Evolutionary conservation across 768 basidiomycete species (phyloP).

Genomic region (Mycena amicta): DNA sequence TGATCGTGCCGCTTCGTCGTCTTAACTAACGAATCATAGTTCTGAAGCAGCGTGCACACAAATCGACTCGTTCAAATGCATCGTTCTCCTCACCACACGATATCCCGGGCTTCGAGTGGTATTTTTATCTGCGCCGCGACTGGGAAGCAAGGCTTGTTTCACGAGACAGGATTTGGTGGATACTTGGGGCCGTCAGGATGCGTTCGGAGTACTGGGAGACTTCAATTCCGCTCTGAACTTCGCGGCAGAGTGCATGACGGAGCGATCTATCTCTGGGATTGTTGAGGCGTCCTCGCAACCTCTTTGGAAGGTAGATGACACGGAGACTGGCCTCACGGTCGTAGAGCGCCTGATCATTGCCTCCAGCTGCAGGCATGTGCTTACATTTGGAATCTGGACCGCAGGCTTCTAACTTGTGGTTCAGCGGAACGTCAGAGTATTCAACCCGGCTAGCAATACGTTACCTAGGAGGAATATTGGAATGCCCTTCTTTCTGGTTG

Average conservation of each 20-base stretch:
- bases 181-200: not conserved
- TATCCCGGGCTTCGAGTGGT: slow-evolving; percentile 2
- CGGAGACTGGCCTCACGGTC: not conserved
- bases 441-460: not conserved
- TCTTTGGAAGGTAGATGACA: not conserved
- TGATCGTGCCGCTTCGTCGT: not conserved
- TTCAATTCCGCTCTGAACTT: slow-evolving; percentile 3
- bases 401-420: not conserved
- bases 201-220: not conserved
- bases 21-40: not conserved
- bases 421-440: not conserved
- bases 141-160: not conserved
- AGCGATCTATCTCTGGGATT: not conserved
- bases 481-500: not conserved
- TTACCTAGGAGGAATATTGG: slow-evolving; percentile 2
- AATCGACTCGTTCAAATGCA: slow-evolving; percentile 1
- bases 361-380: slow-evolving; percentile 1
- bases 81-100: not conserved
- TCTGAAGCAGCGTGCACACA: not conserved
- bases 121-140: not conserved
- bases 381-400: not conserved
- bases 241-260: slow-evolving; percentile 8
- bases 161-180: not conserved
- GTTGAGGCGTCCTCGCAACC: not conserved
- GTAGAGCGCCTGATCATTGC: slow-evolving; percentile 5